Evolutionary conservation across 495 filamentous ascomycete genomes (phyloP).

Genomic region (Daldinia caldariorum): DNA sequence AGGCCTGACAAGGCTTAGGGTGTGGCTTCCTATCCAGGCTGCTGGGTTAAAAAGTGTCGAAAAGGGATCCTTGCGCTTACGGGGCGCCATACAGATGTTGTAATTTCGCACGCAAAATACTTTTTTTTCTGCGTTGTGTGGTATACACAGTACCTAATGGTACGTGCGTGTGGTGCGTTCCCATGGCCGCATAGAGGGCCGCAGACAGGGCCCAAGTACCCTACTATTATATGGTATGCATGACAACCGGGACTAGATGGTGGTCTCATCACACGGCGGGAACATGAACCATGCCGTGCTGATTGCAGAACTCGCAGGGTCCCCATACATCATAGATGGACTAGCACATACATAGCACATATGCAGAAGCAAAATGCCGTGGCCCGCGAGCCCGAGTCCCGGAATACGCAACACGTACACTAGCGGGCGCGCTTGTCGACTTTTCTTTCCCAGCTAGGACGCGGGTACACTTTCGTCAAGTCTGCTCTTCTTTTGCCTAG

Average conservation of each 20-base stretch:
- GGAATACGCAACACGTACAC: conserved; percentile 33
- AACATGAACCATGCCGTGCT: conserved; percentile 44
- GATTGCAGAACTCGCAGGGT: conserved; percentile 36
- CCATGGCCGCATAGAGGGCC: conserved; percentile 41
- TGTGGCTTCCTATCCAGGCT: conserved; percentile 46
- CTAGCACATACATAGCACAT: conserved; percentile 32
- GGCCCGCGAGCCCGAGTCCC: conserved; percentile 44
- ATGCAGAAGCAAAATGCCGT: conserved; percentile 40
- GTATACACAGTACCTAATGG: conserved; percentile 20
- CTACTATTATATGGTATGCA: conserved; percentile 33
- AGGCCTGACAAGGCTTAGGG: conserved; percentile 39
- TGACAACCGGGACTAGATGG: conserved; percentile 38
- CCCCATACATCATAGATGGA: conserved; percentile 41
- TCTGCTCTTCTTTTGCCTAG: conserved; percentile 14
- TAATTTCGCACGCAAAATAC: conserved; percentile 39
- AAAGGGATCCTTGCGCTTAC: conserved; percentile 40
- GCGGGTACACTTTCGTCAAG: conserved; percentile 8
- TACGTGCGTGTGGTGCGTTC: conserved; percentile 40
- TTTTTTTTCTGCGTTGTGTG: conserved; percentile 13
- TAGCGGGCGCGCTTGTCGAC: conserved; percentile 21
- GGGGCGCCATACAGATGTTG: conserved; percentile 37
- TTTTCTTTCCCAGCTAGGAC: background rate
- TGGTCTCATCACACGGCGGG: conserved; percentile 42
- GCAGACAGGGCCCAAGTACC: conserved; percentile 39
- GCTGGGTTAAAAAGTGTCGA: conserved; percentile 37